Base-by-base conservation (phyloP, 1,139 yeast species). In the Magnusiomyces ingens region DNA sequence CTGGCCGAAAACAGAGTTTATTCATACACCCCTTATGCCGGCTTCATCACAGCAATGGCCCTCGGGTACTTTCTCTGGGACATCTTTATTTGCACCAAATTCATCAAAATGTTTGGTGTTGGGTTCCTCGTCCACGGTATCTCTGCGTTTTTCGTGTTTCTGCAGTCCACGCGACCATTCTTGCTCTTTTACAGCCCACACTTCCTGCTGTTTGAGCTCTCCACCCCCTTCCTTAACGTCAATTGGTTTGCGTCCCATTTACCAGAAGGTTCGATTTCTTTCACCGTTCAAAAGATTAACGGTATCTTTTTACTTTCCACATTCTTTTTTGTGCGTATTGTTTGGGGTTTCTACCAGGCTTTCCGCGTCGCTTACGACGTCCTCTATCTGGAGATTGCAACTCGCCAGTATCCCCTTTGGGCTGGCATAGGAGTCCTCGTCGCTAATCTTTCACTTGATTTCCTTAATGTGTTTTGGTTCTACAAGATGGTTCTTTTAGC, bases 41-140 rank as follows among this genome's bases (percentile, higher is more conserved):
- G 86, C 15, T 76, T 88, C 53, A 84, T 89, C 32, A 72, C 81
- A 42, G 75, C 94, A 1, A 72, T 83, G 66, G 91, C 96, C 4
- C 65, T 79, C 32, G 96, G 96, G 1, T 93, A 93, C 72, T 93
- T 93, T 67, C 62, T 88, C n/a, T 93, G 99, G 98, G 99, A 93
- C 67, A 68, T 85, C 26, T 68, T 75, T 55, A 82, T 88, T 57
- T 89, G 96, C 51, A 49, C 78, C 8, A 67, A 71, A 51, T 80
- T 85, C 70, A 78, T 81, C 54, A 69, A 76, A 8, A 70, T 82
- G 59, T 91, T 89, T 69, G 98, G 98, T 1, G 54, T 79, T 21
- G 95, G 96, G 15, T 93, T 91, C 66, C 77, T 87, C 58, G 69
- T 90, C 57, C 99, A 93, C 67, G 99, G 96, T 1, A 61, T 85